Percentiles rank a stretch among this genome's conserved stretches.
Evolutionary conservation across 768 basidiomycete species (phyloP).

Genomic region (Asterophora parasitica): DNA sequence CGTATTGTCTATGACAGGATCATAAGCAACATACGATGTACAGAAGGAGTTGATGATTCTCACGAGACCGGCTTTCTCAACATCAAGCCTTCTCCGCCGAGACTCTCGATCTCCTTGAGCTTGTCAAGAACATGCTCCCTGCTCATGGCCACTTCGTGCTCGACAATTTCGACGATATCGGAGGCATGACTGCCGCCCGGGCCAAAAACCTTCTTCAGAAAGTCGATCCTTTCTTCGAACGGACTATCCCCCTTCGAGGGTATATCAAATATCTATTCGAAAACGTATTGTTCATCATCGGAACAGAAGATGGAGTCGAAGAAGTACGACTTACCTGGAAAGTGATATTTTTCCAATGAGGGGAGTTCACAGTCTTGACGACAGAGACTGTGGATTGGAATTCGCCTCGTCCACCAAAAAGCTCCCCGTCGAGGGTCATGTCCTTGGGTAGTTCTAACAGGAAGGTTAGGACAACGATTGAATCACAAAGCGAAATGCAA

Average conservation of each 20-base stretch:
- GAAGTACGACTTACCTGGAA: constrained; percentile 39
- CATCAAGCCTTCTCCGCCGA: constrained; percentile 61
- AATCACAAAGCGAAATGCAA: neutral
- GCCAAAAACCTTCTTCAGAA: constrained; percentile 43
- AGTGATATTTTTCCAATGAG: constrained; percentile 50
- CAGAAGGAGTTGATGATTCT: constrained; percentile 15
- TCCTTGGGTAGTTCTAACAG: constrained; percentile 47
- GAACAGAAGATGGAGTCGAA: neutral
- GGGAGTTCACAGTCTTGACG: constrained; percentile 53
- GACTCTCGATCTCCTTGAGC: constrained; percentile 47
- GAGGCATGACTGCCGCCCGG: constrained; percentile 37
- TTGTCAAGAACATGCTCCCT: constrained; percentile 50
- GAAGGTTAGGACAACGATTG: neutral
- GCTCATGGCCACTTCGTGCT: constrained; percentile 39
- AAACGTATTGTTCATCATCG: neutral
- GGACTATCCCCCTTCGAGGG: constrained; percentile 41
- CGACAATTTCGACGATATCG: constrained; percentile 42
- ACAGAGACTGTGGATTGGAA: constrained; percentile 58
- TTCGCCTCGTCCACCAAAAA: constrained; percentile 52
- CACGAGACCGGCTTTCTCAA: constrained; percentile 46
- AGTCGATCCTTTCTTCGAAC: constrained; percentile 48
- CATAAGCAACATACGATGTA: neutral
- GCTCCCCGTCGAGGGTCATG: constrained; percentile 54
- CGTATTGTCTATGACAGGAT: constrained; percentile 35
- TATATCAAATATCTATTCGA: constrained; percentile 48